Conservation (phyloP, 1,284 basidiomycete genomes). For the Grifola frondosa region DNA sequence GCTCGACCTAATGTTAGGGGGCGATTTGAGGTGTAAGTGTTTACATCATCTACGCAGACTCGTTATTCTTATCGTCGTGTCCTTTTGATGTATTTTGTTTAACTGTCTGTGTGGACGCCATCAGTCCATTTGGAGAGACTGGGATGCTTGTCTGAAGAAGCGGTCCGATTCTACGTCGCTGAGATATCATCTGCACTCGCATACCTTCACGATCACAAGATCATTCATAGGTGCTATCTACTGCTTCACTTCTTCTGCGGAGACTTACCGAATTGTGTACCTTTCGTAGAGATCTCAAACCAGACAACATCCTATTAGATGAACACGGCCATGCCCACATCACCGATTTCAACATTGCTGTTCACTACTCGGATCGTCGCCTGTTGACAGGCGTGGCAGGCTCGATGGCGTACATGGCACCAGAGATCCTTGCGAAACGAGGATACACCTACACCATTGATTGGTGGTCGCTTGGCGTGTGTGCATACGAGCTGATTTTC, state of each 20-base stretch:
- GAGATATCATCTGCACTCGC: slow-evolving; percentile 89
- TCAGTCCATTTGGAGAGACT: slow-evolving; percentile 93
- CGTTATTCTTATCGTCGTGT: slow-evolving; percentile 33
- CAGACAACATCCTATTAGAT: slow-evolving; percentile 96
- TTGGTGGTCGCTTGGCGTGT: slow-evolving; percentile 96
- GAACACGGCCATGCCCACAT: slow-evolving; percentile 95
- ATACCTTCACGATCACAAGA: slow-evolving; percentile 88
- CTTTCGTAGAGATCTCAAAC: slow-evolving; percentile 86
- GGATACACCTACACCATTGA: slow-evolving; percentile 91
- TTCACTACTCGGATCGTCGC: slow-evolving; percentile 87
- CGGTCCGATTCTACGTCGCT: slow-evolving; percentile 88
- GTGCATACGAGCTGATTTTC: slow-evolving; percentile 90
- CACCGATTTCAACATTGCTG: slow-evolving; percentile 98
- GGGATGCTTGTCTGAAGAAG: slow-evolving; percentile 79
- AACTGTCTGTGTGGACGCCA: too few species aligned
- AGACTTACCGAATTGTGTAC: background rate
- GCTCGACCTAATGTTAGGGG: slow-evolving; percentile 96
- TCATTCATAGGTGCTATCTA: slow-evolving; percentile 83
- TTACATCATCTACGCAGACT: slow-evolving; percentile 5
- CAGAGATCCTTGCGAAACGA: slow-evolving; percentile 84
- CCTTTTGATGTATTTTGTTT: too few species aligned
- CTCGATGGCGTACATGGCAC: slow-evolving; percentile 99
- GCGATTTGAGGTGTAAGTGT: slow-evolving; percentile 87
- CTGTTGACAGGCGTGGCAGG: slow-evolving; percentile 94
- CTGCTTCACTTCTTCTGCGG: background rate